Evolutionary conservation across 768 basidiomycete genomes (phyloP).

Genomic region (Cantharellus cinnabarinus): DNA sequence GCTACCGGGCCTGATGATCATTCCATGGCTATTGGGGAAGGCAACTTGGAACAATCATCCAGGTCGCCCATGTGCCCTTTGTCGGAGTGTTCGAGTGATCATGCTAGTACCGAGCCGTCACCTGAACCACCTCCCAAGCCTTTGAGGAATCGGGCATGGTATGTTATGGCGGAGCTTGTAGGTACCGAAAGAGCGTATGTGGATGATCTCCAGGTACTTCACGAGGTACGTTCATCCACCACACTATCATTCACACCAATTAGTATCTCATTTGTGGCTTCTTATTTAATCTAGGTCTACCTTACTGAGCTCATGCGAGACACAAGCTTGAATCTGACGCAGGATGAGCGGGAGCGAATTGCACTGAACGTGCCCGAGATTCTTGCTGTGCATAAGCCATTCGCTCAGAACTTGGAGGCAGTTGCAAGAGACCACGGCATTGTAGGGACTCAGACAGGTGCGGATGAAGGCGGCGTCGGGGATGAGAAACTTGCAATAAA

Average conservation of each 20-base stretch:
- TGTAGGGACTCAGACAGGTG: background rate
- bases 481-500: slow-evolving; percentile 9
- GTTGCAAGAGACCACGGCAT: background rate
- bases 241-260: background rate
- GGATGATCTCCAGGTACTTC: slow-evolving; percentile 52
- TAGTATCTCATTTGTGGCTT: slow-evolving; percentile 14
- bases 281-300: slow-evolving; percentile 12
- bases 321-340: slow-evolving; percentile 17
- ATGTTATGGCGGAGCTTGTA: slow-evolving; percentile 71
- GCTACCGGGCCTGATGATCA: no score
- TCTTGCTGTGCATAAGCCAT: slow-evolving; percentile 44
- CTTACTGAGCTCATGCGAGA: slow-evolving; percentile 20
- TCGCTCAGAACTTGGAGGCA: slow-evolving; percentile 30
- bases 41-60: no score
- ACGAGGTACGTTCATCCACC: slow-evolving; percentile 28
- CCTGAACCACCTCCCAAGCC: no score
- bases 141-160: slow-evolving; percentile 18
- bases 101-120: background rate
- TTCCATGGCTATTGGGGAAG: no score
- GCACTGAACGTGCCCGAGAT: slow-evolving; percentile 50
- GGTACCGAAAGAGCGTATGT: slow-evolving; percentile 72
- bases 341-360: slow-evolving; percentile 32
- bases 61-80: no score
- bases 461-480: background rate
- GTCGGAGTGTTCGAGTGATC: no score